Conservation (phyloP, 2,329 filamentous ascomycete genomes). For the Aspergillus vadensis region DNA sequence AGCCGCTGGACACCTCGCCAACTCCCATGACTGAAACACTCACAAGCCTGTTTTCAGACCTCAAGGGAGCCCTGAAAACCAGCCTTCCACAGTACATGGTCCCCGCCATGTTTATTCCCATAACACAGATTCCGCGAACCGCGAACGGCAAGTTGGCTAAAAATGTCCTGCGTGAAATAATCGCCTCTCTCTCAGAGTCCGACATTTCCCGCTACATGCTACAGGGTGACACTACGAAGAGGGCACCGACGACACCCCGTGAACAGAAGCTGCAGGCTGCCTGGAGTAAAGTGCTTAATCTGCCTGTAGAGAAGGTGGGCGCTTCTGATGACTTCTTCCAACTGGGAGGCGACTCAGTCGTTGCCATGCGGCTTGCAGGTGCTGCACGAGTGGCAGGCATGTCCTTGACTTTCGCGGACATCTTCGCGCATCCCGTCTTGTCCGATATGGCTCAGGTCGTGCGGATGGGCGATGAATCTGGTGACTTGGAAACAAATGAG, state of each 20-base stretch:
- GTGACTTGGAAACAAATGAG: neutral
- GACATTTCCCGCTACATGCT: neutral
- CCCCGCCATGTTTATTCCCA: neutral
- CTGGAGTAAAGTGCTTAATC: neutral
- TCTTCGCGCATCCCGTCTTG: neutral
- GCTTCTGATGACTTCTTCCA: slow-evolving; percentile 9
- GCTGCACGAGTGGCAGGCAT: neutral
- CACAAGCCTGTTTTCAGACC: neutral
- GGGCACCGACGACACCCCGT: neutral
- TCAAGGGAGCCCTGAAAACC: neutral
- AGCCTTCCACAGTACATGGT: neutral
- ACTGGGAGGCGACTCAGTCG: slow-evolving; percentile 9
- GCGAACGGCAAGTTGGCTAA: neutral
- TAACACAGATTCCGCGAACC: neutral
- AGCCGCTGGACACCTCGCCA: neutral
- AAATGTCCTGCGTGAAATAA: neutral
- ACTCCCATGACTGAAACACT: neutral
- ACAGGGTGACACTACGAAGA: neutral
- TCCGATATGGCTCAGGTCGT: neutral
- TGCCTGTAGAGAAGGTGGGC: neutral
- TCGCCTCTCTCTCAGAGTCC: neutral
- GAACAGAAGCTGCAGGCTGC: neutral
- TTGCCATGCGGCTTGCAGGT: slow-evolving; percentile 3
- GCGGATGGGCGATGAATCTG: neutral
- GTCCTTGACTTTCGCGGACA: neutral